Evolutionary conservation across 1,284 basidiomycete species (phyloP), one percentile per base, ranked within the genome.

Genomic region (Limonomyces culmigenus): DNA sequence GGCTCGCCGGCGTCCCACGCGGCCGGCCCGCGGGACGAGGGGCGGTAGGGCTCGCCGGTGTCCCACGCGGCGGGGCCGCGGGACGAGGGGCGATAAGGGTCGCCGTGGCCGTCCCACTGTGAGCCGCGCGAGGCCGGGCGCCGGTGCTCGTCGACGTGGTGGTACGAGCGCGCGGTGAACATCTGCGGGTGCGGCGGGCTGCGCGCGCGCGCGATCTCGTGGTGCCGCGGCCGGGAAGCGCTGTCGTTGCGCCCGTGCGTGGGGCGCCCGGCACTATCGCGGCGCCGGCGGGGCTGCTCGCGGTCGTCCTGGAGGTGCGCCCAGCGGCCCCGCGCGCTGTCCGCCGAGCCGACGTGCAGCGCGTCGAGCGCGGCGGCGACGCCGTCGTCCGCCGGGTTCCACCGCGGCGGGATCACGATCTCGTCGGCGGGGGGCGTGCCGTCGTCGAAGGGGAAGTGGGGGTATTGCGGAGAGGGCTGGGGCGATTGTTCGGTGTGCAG

Each of bases 191-290:
- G 34, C 33, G 29, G 32, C 56, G 47, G 15, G 47, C 52, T n/a
- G 54, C 49, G 12, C 52, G 48, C 3, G 56, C 52, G n/a, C 8
- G 23, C 23, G 23, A 8, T 8, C 8, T 8, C n/a, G 11, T 36
- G 23, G 5, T 25, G 29, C n/a, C 19, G 18, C 8, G 8, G 23
- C n/a, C 23, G 23, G 8, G 8, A 8, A n/a, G 8, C 23, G 23
- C 8, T n/a, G 23, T 8, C 23, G 8, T 27, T 8, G 8, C 23
- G 23, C 23, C n/a, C 23, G 8, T 8, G 8, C 23, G 23, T 27
- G 8, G 8, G 23, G n/a, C 23, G 23, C 23, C 23, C 8, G n/a
- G n/a, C 8, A n/a, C n/a, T n/a, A n/a, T 27, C 23, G 8, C n/a
- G 8, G 23, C 23, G 23, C 23, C 23, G 8, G 23, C 23, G 23